Percentiles rank a stretch among this genome's conserved stretches.
Conservation (phyloP, 257 asterid species). For the Solanum dulcamara region DNA sequence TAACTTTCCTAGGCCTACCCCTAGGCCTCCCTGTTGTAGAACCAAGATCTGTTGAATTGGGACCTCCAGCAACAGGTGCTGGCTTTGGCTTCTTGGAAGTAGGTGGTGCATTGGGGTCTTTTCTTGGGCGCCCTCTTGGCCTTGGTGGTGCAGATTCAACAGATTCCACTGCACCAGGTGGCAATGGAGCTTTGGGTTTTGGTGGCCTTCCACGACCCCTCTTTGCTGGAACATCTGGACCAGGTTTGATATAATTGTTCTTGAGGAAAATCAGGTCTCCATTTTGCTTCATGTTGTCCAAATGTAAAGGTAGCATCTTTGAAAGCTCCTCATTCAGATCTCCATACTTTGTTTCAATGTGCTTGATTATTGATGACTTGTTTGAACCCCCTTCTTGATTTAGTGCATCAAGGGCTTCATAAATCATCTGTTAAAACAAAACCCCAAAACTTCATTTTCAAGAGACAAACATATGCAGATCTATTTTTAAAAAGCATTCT, state of each 20-base stretch:
- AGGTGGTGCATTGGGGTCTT: slow-evolving; percentile 65
- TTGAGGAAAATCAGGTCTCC: slow-evolving; percentile 58
- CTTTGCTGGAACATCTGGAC: slow-evolving; percentile 43
- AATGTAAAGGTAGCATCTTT: slow-evolving; percentile 40
- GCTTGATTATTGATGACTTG: slow-evolving; percentile 59
- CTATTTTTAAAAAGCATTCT: not conserved
- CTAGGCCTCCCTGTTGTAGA: slow-evolving; percentile 45
- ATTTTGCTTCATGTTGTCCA: slow-evolving; percentile 43
- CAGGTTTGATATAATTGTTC: slow-evolving; percentile 62
- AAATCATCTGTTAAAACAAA: slow-evolving; percentile 35
- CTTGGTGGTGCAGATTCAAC: slow-evolving; percentile 23
- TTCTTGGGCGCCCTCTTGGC: slow-evolving; percentile 77
- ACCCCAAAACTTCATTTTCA: not conserved
- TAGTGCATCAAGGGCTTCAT: slow-evolving; percentile 43
- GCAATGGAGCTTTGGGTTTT: slow-evolving; percentile 43
- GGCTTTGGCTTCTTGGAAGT: slow-evolving; percentile 58
- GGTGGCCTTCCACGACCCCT: slow-evolving; percentile 91
- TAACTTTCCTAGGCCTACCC: slow-evolving; percentile 76
- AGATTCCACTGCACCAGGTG: slow-evolving; percentile 11
- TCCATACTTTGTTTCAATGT: slow-evolving; percentile 61
- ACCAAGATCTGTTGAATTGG: not conserved
- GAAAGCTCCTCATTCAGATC: slow-evolving; percentile 56
- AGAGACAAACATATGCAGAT: not conserved
- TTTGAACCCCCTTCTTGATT: slow-evolving; percentile 54
- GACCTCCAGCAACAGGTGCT: slow-evolving; percentile 13